phyloP scores from a whole-genome alignment of 768 basidiomycete genomes.

The Trametes gibbosa region DNA sequence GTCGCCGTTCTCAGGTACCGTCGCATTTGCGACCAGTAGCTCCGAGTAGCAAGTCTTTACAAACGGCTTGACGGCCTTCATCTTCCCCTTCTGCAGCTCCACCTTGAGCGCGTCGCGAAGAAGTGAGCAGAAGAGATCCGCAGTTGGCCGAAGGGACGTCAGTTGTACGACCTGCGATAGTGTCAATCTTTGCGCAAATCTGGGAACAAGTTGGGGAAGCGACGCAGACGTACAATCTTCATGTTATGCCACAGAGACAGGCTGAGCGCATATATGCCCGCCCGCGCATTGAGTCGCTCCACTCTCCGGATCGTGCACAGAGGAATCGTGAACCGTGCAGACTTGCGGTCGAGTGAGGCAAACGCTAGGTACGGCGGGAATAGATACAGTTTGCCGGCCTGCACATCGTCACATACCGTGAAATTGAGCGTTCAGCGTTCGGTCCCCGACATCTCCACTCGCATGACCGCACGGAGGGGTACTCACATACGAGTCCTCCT shows the following conservation, averaged over 20 bases:
- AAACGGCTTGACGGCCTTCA: conserved; percentile 91
- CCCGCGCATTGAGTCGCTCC: conserved; percentile 88
- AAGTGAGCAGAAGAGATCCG: conserved; percentile 87
- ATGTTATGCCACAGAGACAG: conserved; percentile 91
- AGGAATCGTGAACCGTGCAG: conserved; percentile 87
- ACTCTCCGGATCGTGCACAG: conserved; percentile 91
- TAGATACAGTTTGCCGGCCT: conserved; percentile 88
- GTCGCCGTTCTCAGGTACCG: conserved; percentile 50
- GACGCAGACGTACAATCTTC: conserved; percentile 63
- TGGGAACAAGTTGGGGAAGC: neutral
- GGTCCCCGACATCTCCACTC: neutral
- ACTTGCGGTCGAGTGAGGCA: conserved; percentile 86
- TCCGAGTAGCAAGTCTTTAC: conserved; percentile 94
- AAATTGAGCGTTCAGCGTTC: neutral
- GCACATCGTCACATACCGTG: conserved; percentile 27
- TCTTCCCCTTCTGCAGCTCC: conserved; percentile 85
- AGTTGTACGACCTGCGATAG: conserved; percentile 78
- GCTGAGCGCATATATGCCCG: conserved; percentile 95
- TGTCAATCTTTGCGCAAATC: neutral
- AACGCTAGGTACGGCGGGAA: conserved; percentile 90
- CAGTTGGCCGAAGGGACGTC: conserved; percentile 89
- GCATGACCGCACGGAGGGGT: neutral
- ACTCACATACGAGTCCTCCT: conserved; percentile 92
- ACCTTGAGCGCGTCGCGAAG: conserved; percentile 87
- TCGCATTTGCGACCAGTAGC: conserved; percentile 52